Evolutionary conservation across 257 asterid genomes (phyloP).

Genomic region (Haberlea rhodopensis): DNA sequence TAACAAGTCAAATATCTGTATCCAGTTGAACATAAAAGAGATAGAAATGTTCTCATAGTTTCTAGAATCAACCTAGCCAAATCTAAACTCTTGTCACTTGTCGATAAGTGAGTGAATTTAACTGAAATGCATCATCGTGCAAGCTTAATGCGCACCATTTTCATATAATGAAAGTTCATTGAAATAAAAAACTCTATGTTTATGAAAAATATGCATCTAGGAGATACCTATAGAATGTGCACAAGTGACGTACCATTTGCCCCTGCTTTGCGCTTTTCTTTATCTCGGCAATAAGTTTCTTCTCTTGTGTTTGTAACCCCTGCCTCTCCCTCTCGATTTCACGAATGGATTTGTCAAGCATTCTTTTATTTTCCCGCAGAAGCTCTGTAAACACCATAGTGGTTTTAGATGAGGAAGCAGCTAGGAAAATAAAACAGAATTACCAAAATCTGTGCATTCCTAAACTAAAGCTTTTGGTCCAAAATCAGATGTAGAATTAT

Average conservation of each 20-base stretch:
- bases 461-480: neutral
- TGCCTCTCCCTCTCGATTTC: constrained; percentile 25
- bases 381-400: constrained; percentile 27
- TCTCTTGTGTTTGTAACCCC: constrained; percentile 32
- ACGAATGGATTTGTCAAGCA: constrained; percentile 44
- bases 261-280: constrained; percentile 82
- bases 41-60: constrained; percentile 7
- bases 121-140: constrained; percentile 16
- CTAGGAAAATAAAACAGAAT: neutral
- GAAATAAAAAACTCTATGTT: no score
- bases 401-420: neutral
- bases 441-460: neutral
- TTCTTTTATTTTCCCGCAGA: constrained; percentile 43
- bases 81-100: neutral
- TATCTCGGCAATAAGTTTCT: constrained; percentile 49
- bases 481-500: neutral
- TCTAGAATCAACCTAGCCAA: neutral
- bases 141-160: constrained; percentile 14
- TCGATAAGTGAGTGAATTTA: neutral
- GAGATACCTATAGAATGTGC: constrained; percentile 12
- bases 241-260: constrained; percentile 63
- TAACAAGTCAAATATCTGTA: constrained; percentile 8
- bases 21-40: neutral
- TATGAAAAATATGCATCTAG: neutral
- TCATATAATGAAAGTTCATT: neutral